Percentiles rank a stretch among this genome's conserved stretches.
phyloP scores from a whole-genome alignment of 164 flowering plant species.

The Aristolochia contorta region DNA sequence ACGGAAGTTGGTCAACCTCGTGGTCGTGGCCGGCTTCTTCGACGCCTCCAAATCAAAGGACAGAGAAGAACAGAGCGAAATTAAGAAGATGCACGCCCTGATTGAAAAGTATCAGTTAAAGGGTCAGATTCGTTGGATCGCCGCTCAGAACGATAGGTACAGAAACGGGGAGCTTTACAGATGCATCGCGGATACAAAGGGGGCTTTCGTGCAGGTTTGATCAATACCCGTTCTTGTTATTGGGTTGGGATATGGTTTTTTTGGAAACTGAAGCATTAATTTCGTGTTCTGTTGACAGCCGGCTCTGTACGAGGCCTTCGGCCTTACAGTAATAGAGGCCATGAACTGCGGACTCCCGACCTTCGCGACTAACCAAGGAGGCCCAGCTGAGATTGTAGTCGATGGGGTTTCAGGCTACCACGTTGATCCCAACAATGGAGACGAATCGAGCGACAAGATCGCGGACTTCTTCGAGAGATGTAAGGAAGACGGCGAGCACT shows the following conservation, averaged over 20 bases:
- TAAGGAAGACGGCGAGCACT: constrained; percentile 44
- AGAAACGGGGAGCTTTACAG: constrained; percentile 87
- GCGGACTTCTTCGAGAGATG: constrained; percentile 86
- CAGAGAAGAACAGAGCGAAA: constrained; percentile 86
- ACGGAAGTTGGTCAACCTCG: constrained; percentile 66
- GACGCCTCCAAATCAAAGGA: constrained; percentile 83
- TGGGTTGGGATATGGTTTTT: too few relatives aligned
- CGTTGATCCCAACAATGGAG: constrained; percentile 77
- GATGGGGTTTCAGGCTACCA: constrained; percentile 89
- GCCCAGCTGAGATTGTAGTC: constrained; percentile 88
- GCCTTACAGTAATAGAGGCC: constrained; percentile 90
- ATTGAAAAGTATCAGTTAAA: constrained; percentile 63
- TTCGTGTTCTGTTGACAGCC: constrained; percentile 26
- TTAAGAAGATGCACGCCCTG: constrained; percentile 69
- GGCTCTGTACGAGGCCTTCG: constrained; percentile 87
- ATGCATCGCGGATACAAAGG: constrained; percentile 78
- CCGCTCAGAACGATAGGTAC: constrained; percentile 71
- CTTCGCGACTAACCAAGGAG: constrained; percentile 92
- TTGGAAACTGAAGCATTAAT: too few relatives aligned
- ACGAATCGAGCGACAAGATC: constrained; percentile 67
- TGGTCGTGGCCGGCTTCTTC: constrained; percentile 78
- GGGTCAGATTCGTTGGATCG: constrained; percentile 90
- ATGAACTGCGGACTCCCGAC: constrained; percentile 94
- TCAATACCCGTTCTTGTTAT: too few relatives aligned
- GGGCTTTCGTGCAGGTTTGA: constrained; percentile 68